Percentiles rank a stretch among this genome's conserved stretches.
Evolutionary conservation across 1,284 basidiomycete species (phyloP).

Genomic region (Cystobasidium pallidum): DNA sequence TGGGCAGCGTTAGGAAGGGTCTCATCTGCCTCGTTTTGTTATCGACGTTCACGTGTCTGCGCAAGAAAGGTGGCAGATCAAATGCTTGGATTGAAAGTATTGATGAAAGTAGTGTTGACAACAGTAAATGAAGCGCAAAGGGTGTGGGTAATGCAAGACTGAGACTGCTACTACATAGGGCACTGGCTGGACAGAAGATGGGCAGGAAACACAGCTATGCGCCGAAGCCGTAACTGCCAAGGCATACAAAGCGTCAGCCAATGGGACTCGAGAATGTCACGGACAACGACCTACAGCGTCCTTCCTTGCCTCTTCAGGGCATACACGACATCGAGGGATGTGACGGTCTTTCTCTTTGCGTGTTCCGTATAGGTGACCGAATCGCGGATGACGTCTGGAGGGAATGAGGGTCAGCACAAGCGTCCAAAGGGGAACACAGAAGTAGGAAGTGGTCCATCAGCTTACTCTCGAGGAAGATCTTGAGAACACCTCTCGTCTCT

Average conservation of each 20-base stretch:
- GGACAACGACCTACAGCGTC: conserved; percentile 71
- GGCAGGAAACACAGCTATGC: conserved; percentile 17
- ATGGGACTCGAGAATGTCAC: too few species aligned
- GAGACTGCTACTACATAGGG: too few species aligned
- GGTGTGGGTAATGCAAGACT: neutral
- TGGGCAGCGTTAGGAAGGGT: too few species aligned
- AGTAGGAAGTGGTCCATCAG: neutral
- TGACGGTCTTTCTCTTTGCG: conserved; percentile 89
- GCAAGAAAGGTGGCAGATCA: too few species aligned
- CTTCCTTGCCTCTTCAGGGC: conserved; percentile 74
- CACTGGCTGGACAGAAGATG: neutral
- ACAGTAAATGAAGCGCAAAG: conserved; percentile 27
- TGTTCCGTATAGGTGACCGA: conserved; percentile 89
- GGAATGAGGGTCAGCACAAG: neutral
- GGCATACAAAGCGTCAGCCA: too few species aligned
- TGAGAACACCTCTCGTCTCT: conserved; percentile 84
- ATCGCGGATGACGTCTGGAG: conserved; percentile 60
- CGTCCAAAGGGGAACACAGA: neutral
- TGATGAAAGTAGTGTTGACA: conserved; percentile 28
- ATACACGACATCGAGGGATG: conserved; percentile 86
- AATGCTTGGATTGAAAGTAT: too few species aligned
- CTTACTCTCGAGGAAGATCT: conserved; percentile 69
- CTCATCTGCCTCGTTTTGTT: too few species aligned
- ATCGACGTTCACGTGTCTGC: too few species aligned
- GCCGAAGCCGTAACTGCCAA: conserved; percentile 41